Conservation (phyloP, 2,329 filamentous ascomycete species). For the Alternaria sp. region DNA sequence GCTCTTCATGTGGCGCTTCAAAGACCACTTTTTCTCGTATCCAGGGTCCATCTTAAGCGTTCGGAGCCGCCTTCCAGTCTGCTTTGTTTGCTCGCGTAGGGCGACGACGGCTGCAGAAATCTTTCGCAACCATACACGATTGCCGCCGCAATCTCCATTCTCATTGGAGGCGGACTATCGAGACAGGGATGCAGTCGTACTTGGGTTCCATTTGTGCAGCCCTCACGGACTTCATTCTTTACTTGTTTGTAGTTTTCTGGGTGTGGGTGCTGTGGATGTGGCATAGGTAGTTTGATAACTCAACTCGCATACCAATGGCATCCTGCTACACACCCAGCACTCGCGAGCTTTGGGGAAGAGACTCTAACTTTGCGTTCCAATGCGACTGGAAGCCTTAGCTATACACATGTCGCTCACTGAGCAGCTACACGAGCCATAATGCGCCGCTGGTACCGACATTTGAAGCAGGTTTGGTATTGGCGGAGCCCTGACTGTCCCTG, state of each 20-base stretch:
- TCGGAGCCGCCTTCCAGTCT: neutral
- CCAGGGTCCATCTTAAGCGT: neutral
- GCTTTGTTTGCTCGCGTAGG: neutral
- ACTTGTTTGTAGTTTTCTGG: rapidly evolving
- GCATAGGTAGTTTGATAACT: neutral
- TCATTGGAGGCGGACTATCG: neutral
- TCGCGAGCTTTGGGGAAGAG: neutral
- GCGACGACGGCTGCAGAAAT: neutral
- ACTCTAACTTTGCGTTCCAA: rapidly evolving
- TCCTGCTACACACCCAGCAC: neutral
- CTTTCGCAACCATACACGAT: neutral
- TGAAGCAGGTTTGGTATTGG: neutral
- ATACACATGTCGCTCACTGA: neutral
- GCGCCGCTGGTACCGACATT: neutral
- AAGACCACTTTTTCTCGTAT: neutral
- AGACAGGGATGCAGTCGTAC: neutral
- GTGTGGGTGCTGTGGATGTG: neutral
- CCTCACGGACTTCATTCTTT: rapidly evolving
- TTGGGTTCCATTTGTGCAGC: neutral
- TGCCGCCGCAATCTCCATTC: neutral
- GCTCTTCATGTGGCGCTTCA: neutral
- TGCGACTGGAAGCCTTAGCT: neutral
- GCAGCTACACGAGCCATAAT: neutral
- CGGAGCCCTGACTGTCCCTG: neutral
- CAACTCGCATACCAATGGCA: neutral